Percentiles rank a stretch among this genome's conserved stretches.
phyloP scores from a whole-genome alignment of 192 early-diverging fungal genomes.

The Jimgerdemannia lactiflua region DNA sequence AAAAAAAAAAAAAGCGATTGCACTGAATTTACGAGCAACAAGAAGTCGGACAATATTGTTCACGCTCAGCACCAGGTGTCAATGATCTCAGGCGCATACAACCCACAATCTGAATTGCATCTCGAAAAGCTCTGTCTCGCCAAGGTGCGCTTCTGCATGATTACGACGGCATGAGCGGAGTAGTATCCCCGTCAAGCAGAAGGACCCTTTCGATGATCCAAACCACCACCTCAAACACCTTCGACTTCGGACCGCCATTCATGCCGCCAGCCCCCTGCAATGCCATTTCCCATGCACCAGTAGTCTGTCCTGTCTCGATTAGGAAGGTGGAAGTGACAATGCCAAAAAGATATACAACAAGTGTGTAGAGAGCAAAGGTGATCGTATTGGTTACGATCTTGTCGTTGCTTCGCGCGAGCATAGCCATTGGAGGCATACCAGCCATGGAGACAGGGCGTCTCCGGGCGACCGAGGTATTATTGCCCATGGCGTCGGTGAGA shows the following conservation, averaged over 20 bases:
- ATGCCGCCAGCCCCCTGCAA: slow-evolving; percentile 19
- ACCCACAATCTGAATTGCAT: not conserved
- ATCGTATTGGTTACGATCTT: slow-evolving; percentile 40
- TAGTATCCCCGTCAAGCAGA: slow-evolving; percentile 34
- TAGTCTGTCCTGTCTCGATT: slow-evolving; percentile 30
- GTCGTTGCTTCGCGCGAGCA: slow-evolving; percentile 20
- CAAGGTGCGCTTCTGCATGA: not conserved
- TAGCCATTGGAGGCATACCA: slow-evolving; percentile 8
- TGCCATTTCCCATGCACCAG: slow-evolving; percentile 21
- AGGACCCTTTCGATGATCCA: not conserved
- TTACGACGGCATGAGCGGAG: slow-evolving; percentile 2
- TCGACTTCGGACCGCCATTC: slow-evolving; percentile 19
- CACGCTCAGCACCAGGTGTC: not conserved
- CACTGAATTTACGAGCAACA: not conserved
- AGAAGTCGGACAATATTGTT: not conserved
- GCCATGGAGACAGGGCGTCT: not conserved
- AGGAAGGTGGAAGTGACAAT: slow-evolving; percentile 45
- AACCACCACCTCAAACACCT: slow-evolving; percentile 21
- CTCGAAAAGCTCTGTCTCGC: not conserved
- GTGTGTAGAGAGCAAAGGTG: slow-evolving; percentile 44
- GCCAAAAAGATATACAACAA: slow-evolving; percentile 43
- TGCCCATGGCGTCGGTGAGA: not conserved
- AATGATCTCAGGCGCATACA: not conserved
- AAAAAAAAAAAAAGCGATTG: not conserved
- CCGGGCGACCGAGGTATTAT: slow-evolving; percentile 2